These are phyloP conservation scores for Allium fistulosum DNA, from an alignment of 106 monocot genomes.

Conservation along the genomic window DNA sequence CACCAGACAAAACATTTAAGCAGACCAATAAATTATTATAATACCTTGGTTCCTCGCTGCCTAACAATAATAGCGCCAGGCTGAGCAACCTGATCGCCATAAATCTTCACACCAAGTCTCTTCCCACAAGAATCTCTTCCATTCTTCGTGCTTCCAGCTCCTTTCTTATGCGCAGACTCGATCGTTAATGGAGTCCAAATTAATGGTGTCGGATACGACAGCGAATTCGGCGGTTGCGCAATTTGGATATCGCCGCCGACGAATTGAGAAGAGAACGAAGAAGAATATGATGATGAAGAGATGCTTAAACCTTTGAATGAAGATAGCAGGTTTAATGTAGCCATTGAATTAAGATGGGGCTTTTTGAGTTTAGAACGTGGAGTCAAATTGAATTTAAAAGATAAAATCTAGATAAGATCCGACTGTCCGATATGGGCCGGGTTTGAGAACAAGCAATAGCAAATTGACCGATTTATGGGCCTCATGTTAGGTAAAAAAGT, in stretches of 20 bases:
- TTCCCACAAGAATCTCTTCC: constrained; percentile 74
- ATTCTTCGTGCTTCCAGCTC: constrained; percentile 95
- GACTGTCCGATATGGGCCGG: too few species aligned
- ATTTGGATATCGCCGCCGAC: constrained; percentile 16
- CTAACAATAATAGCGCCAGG: constrained; percentile 91
- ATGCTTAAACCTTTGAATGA: constrained; percentile 53
- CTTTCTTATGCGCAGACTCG: constrained; percentile 97
- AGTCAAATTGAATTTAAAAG: too few species aligned
- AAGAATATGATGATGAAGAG: neutral
- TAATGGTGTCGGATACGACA: constrained; percentile 12
- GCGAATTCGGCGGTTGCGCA: neutral
- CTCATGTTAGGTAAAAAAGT: too few species aligned
- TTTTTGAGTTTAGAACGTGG: too few species aligned
- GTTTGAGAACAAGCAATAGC: too few species aligned
- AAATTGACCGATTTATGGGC: too few species aligned
- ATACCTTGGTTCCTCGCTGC: constrained; percentile 92
- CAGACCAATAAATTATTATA: too few species aligned
- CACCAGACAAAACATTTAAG: too few species aligned
- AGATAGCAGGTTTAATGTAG: constrained; percentile 34
- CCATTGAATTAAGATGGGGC: constrained; percentile 5
- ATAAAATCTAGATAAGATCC: too few species aligned
- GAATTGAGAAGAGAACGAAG: constrained; percentile 30
- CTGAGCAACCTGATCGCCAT: constrained; percentile 87
- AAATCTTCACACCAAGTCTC: constrained; percentile 95
- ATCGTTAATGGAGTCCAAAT: constrained; percentile 44